Evolutionary conservation across 768 basidiomycete genomes (phyloP).

Genomic region (Termitomyces sp.): DNA sequence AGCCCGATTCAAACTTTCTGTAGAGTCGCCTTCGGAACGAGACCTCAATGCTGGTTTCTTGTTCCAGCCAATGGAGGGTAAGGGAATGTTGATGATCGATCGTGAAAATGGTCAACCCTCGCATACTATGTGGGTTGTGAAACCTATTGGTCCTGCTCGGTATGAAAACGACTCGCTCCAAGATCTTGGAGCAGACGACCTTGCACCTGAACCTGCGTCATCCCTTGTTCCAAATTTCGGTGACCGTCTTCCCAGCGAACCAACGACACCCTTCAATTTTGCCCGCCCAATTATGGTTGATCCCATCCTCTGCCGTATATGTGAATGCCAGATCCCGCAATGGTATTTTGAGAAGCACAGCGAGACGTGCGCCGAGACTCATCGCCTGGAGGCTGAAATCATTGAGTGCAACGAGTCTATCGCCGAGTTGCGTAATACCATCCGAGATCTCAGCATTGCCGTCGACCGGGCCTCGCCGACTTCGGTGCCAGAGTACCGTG

Average conservation of each 20-base stretch:
- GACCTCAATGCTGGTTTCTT: slow-evolving; percentile 50
- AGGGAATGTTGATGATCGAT: slow-evolving; percentile 98
- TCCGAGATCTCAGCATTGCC: slow-evolving; percentile 68
- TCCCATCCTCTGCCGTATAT: slow-evolving; percentile 92
- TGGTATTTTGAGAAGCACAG: slow-evolving; percentile 99
- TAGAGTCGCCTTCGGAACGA: slow-evolving; percentile 55
- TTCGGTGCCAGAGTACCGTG: slow-evolving; percentile 74
- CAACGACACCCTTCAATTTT: slow-evolving; percentile 69
- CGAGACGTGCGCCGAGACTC: slow-evolving; percentile 96
- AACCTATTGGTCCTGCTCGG: slow-evolving; percentile 68
- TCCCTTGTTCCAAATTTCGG: slow-evolving; percentile 31
- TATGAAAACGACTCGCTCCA: slow-evolving; percentile 62
- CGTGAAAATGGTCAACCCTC: slow-evolving; percentile 81
- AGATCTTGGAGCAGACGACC: slow-evolving; percentile 44
- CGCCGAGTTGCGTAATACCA: slow-evolving; percentile 77
- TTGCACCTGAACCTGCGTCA: slow-evolving; percentile 35
- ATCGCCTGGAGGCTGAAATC: slow-evolving; percentile 94
- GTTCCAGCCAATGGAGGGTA: slow-evolving; percentile 90
- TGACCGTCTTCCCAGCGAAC: slow-evolving; percentile 33
- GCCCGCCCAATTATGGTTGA: slow-evolving; percentile 72
- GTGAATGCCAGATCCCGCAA: slow-evolving; percentile 92
- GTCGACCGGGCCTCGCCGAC: slow-evolving; percentile 72
- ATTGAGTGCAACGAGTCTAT: slow-evolving; percentile 91
- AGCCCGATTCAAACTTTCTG: slow-evolving; percentile 80
- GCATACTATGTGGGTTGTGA: slow-evolving; percentile 98